Evolutionary conservation across 164 flowering plant genomes (phyloP).

Genomic region (Kingdonia uniflora): DNA sequence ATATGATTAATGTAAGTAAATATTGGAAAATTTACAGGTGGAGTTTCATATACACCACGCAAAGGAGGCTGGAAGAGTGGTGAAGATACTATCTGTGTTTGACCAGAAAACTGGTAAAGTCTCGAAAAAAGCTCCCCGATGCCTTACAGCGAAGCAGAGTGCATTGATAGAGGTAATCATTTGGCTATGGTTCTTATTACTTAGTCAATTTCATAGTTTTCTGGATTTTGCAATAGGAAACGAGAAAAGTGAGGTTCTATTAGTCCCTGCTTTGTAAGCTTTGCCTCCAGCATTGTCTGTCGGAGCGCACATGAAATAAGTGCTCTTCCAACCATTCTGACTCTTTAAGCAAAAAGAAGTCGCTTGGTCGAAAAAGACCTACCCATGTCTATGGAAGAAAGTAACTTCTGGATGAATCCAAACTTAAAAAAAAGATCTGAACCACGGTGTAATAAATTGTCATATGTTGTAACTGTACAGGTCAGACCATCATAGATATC

Average conservation of each 20-base stretch:
- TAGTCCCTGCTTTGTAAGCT: neutral
- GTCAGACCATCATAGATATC: no score
- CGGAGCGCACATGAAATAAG: no score
- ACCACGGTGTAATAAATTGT: no score
- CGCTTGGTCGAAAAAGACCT: no score
- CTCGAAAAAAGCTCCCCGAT: conserved; percentile 68
- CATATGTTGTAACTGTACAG: no score
- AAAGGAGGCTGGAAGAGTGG: conserved; percentile 76
- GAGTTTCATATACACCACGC: conserved; percentile 88
- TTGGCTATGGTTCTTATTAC: neutral
- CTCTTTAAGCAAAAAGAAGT: no score
- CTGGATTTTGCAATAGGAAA: neutral
- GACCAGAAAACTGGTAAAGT: conserved; percentile 81
- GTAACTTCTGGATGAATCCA: no score
- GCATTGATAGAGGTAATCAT: conserved; percentile 66
- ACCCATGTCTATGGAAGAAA: no score
- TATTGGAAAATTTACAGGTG: conserved; percentile 60
- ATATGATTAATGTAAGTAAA: no score
- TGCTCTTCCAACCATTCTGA: no score
- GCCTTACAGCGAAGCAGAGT: conserved; percentile 68
- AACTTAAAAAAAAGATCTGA: no score
- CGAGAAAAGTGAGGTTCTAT: neutral
- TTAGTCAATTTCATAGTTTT: neutral
- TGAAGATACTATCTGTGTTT: conserved; percentile 51
- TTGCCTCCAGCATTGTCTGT: no score